phyloP scores from a whole-genome alignment of 208 protist genomes.

The Angomonas ambiguus region DNA sequence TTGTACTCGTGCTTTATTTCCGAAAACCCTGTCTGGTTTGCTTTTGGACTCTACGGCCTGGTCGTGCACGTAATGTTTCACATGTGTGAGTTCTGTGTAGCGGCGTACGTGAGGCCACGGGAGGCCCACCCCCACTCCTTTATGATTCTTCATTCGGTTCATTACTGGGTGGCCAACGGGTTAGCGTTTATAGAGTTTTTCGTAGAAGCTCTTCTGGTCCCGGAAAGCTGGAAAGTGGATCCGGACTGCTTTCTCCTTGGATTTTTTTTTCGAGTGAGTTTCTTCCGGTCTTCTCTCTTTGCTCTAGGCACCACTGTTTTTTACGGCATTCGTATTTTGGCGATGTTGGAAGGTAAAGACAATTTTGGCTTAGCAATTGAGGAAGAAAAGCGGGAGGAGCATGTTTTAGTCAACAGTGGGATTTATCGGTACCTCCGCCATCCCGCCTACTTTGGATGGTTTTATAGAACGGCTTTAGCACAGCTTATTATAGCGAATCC shows the following conservation, averaged over 20 bases:
- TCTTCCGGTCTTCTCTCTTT: conserved; percentile 22
- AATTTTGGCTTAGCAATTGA: conserved; percentile 88
- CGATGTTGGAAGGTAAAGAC: conserved; percentile 73
- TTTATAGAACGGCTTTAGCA: conserved; percentile 87
- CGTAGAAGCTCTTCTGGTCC: conserved; percentile 52
- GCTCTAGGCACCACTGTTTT: conserved; percentile 37
- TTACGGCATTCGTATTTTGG: conserved; percentile 69
- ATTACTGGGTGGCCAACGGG: conserved; percentile 47
- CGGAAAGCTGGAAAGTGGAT: conserved; percentile 45
- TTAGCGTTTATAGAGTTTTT: conserved; percentile 61
- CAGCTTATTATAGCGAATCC: conserved; percentile 94
- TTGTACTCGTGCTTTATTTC: conserved; percentile 27
- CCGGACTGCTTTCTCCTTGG: not conserved
- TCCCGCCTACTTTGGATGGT: conserved; percentile 96
- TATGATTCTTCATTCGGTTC: conserved; percentile 78
- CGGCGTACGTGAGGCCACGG: conserved; percentile 33
- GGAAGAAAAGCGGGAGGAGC: conserved; percentile 39
- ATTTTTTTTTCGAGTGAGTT: conserved; percentile 41
- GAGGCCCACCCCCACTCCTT: conserved; percentile 76
- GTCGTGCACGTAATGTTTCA: conserved; percentile 66
- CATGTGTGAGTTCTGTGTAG: conserved; percentile 69
- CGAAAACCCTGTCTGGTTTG: conserved; percentile 32
- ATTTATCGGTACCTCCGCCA: conserved; percentile 91
- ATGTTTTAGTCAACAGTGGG: conserved; percentile 87
- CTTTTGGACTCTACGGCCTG: conserved; percentile 59